Percentiles rank a stretch among this genome's conserved stretches.
These are phyloP conservation scores for Neolentinus lepideus DNA, from an alignment of 1,284 basidiomycete species.

Conservation along the genomic window DNA sequence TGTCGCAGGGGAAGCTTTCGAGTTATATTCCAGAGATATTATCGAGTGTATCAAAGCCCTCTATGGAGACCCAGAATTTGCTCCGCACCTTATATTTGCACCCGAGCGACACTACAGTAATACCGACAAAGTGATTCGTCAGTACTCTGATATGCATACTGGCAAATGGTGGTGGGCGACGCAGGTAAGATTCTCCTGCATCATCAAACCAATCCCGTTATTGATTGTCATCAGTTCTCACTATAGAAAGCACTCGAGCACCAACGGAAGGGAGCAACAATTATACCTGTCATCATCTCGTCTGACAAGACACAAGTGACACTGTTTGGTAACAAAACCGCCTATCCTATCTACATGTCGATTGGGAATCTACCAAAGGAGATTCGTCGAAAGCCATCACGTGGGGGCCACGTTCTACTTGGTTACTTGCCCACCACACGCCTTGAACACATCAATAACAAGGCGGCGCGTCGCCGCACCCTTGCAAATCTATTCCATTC, in stretches of 20 bases:
- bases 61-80: constrained; percentile 17
- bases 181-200: constrained; percentile 5
- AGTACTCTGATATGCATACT: constrained; percentile 17
- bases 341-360: constrained; percentile 34
- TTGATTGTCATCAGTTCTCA: background rate
- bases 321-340: constrained; percentile 28
- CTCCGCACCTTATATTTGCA: constrained; percentile 11
- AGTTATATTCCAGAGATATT: constrained; percentile 21
- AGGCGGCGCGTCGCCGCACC: constrained; percentile 17
- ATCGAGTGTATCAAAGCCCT: constrained; percentile 21
- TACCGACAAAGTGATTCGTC: constrained; percentile 2
- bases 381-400: no score
- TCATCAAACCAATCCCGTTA: constrained; percentile 6
- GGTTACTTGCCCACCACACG: constrained; percentile 29
- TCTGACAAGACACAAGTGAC: no score
- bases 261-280: constrained; percentile 24
- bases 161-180: constrained; percentile 13
- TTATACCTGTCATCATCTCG: constrained; percentile 34
- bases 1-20: constrained; percentile 15
- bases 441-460: constrained; percentile 23
- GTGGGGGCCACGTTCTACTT: constrained; percentile 26
- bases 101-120: constrained; percentile 21
- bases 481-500: constrained; percentile 31
- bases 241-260: constrained; percentile 20
- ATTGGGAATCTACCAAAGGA: constrained; percentile 38